Conservation (phyloP, 768 basidiomycete genomes). For the Tulasnella sp. region DNA sequence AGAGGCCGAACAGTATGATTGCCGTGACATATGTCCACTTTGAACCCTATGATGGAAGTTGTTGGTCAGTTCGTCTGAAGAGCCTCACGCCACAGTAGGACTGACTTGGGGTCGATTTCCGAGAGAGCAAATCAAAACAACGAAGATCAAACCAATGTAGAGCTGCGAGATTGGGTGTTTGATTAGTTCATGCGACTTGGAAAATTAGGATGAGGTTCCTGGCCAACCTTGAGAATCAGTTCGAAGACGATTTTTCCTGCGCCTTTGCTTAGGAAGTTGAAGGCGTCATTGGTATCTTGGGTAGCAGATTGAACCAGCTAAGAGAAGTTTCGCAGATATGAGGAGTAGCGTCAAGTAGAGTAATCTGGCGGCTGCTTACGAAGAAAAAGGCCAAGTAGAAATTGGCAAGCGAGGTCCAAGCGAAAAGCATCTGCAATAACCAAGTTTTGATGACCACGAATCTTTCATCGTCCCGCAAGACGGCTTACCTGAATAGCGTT, state of each 20-base stretch:
- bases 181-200: background rate
- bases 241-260: conserved; percentile 73
- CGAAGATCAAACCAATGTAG: conserved; percentile 80
- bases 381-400: conserved; percentile 92
- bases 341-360: background rate
- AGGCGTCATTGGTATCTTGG: conserved; percentile 56
- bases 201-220: background rate
- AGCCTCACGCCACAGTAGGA: background rate
- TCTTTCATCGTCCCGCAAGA: conserved; percentile 31
- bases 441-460: background rate
- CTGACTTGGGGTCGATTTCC: conserved; percentile 71
- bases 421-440: conserved; percentile 70
- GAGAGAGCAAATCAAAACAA: conserved; percentile 79
- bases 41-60: conserved; percentile 50
- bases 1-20: conserved; percentile 74
- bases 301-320: conserved; percentile 83
- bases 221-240: conserved; percentile 57
- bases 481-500: conserved; percentile 53
- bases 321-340: conserved; percentile 27
- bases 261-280: conserved; percentile 71
- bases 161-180: conserved; percentile 43
- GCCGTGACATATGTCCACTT: conserved; percentile 78
- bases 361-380: conserved; percentile 3
- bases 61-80: background rate
- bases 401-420: conserved; percentile 91